phyloP scores from a whole-genome alignment of 129 eudicot species.

The Pseudognaphalium luteoalbum region DNA sequence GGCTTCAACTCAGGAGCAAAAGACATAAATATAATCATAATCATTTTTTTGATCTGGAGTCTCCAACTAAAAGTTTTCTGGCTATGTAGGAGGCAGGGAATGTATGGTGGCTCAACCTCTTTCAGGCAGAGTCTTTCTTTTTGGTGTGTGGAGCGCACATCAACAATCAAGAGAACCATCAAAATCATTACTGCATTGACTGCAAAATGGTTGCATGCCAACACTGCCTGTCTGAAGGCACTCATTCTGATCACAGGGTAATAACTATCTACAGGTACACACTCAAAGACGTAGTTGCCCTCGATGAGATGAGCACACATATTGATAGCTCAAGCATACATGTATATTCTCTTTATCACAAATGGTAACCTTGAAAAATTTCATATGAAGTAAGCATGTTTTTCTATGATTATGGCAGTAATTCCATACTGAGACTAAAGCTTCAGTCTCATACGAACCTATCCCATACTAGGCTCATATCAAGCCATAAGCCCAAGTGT shows the following conservation, averaged over 20 bases:
- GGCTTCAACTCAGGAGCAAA: conserved; percentile 4
- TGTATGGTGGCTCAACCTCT: conserved; percentile 32
- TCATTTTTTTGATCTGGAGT: neutral
- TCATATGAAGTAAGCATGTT: neutral
- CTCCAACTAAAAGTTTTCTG: neutral
- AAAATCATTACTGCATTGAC: conserved; percentile 56
- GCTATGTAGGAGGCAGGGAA: conserved; percentile 16
- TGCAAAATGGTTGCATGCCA: conserved; percentile 51
- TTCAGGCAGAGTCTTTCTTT: conserved; percentile 47
- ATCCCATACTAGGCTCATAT: too few relatives aligned
- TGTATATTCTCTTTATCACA: conserved; percentile 39
- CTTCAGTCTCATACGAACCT: neutral
- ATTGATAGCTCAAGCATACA: conserved; percentile 58
- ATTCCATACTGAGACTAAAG: neutral
- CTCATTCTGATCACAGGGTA: conserved; percentile 39
- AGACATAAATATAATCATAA: conserved; percentile 4
- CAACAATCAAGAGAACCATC: conserved; percentile 23
- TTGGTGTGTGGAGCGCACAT: conserved; percentile 38
- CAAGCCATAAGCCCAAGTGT: too few relatives aligned
- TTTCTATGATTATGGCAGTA: neutral
- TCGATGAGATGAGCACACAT: conserved; percentile 34
- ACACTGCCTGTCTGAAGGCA: conserved; percentile 42
- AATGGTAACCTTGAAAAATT: neutral
- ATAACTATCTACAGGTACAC: conserved; percentile 61
- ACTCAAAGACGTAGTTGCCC: conserved; percentile 58